Evolutionary conservation across 148 eudicot species (phyloP), one percentile per base, ranked within the genome.

Genomic region (Rhododendron henanense): DNA sequence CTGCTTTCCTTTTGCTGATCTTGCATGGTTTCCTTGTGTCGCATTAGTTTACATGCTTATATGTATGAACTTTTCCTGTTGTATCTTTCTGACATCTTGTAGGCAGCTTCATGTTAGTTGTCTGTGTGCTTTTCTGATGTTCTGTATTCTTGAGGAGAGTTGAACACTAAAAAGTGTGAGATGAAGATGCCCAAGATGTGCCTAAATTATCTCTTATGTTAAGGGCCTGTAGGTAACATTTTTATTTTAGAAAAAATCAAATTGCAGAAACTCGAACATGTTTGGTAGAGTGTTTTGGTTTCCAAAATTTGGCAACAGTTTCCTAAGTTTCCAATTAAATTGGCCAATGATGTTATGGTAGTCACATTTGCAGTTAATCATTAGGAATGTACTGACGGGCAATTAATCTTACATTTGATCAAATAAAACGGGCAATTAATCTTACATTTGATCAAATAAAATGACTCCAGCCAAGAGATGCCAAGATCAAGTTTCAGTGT

Each of bases 381-480:
- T 48, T 2, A 6, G 61, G 35, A 50, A 79, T 79, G 3, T 25
- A 78, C 35, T 23, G 35, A 61, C 16, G 2, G 23, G 16, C 14
- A 14, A 19, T 39, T 16, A 79, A 35, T 11, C 41, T 48, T 31
- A 13, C 37, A 50, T 78, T 28, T 79, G 28, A 50, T 28, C 21
- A 50, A 25, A 79, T 81, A 33, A 37, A 81, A 61, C 16, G 2
- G 23, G 16, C 14, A 14, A 19, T 39, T 16, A 79, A 35, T 11
- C 41, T 48, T 31, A 13, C 37, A 50, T 78, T 15, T 79, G 28
- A 50, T 28, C 21, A 50, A 25, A 79, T 81, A 33, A 37, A 82
- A 61, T 16, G n/a, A 57, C 83, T 85, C 75, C 93, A 97, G 99
- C 90, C 99, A 88, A 88, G 99, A 93, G 88, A 91, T 94, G 94